Evolutionary conservation across 305 asterid genomes (phyloP).

Genomic region (Ilex paraguariensis): DNA sequence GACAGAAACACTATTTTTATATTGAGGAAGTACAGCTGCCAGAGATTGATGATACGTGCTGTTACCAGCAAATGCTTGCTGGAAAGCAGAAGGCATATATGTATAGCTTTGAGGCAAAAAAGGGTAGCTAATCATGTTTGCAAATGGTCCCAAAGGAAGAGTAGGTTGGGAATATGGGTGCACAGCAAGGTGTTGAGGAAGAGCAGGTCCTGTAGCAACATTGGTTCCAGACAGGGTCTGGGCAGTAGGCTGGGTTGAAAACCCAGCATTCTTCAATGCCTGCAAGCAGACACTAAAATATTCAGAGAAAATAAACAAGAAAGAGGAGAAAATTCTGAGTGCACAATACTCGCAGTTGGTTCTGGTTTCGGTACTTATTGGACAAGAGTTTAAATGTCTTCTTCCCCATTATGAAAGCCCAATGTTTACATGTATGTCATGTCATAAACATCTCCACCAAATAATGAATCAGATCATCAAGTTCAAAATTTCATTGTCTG

Average conservation of each 20-base stretch:
- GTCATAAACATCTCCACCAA: no score
- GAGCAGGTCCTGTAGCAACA: conserved; percentile 75
- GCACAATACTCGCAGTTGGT: no score
- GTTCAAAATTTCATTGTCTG: no score
- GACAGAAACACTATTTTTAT: conserved; percentile 60
- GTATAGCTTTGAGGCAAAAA: conserved; percentile 79
- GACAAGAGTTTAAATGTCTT: no score
- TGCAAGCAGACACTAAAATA: conserved; percentile 20
- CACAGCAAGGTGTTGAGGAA: conserved; percentile 69
- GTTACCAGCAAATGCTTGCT: conserved; percentile 80
- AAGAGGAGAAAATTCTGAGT: neutral
- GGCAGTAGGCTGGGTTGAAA: conserved; percentile 48
- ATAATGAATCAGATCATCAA: no score
- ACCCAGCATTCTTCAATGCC: conserved; percentile 62
- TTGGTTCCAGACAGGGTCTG: conserved; percentile 54
- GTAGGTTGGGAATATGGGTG: conserved; percentile 81
- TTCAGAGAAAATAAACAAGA: neutral
- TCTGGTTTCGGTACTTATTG: no score
- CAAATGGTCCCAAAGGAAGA: conserved; percentile 72
- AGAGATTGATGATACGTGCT: conserved; percentile 68
- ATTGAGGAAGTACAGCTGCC: conserved; percentile 69
- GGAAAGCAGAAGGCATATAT: conserved; percentile 78
- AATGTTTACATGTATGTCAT: no score
- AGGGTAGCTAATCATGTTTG: conserved; percentile 83
- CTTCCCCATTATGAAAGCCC: no score